These are phyloP conservation scores for Paragyromitra xinjiangensis DNA, from an alignment of 495 filamentous ascomycete species.

Conservation along the genomic window DNA sequence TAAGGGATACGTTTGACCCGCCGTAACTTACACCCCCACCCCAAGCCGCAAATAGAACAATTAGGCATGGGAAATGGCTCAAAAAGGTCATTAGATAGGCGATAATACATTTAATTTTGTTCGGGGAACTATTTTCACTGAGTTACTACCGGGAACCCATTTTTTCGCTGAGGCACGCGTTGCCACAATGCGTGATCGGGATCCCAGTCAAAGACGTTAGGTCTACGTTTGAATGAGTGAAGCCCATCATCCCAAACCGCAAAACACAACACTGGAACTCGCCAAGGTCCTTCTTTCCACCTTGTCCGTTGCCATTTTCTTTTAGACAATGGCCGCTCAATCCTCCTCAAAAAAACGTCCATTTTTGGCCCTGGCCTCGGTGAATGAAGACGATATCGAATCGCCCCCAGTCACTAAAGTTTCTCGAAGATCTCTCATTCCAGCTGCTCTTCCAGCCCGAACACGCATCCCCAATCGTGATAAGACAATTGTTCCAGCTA, in stretches of 20 bases:
- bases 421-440: not conserved
- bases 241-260: too few relatives aligned
- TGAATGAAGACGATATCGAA: conserved; percentile 57
- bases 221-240: too few relatives aligned
- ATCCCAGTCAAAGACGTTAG: too few relatives aligned
- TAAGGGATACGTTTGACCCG: too few relatives aligned
- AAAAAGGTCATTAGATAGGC: not conserved
- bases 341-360: conserved; percentile 62
- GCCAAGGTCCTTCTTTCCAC: too few relatives aligned
- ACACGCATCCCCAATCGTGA: not conserved
- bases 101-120: not conserved
- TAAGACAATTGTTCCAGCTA: too few relatives aligned
- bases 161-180: too few relatives aligned
- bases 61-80: not conserved
- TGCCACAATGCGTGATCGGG: too few relatives aligned
- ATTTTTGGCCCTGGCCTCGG: conserved; percentile 61
- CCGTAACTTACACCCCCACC: not conserved
- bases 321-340: not conserved
- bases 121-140: too few relatives aligned
- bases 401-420: not conserved
- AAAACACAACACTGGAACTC: too few relatives aligned
- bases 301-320: not conserved
- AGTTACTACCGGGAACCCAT: too few relatives aligned
- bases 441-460: not conserved
- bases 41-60: not conserved